These are phyloP conservation scores for Maudiozyma humilis DNA, from an alignment of 1,139 yeast genomes.

Conservation along the genomic window DNA sequence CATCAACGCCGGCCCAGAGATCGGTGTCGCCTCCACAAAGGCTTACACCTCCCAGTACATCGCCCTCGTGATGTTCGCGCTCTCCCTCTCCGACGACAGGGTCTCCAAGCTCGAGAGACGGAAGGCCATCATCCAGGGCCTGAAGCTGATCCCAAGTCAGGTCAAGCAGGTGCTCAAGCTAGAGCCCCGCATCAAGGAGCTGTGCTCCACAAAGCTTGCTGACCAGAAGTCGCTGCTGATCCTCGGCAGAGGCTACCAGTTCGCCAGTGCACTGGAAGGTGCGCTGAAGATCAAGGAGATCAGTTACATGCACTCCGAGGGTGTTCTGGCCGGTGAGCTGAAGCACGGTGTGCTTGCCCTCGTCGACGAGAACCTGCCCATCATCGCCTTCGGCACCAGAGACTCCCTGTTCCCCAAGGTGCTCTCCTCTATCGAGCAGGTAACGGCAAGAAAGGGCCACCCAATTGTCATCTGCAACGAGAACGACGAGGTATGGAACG, in stretches of 20 bases:
- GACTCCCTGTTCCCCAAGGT: conserved; percentile 96
- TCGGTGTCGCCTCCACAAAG: conserved; percentile 99
- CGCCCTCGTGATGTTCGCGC: conserved; percentile 94
- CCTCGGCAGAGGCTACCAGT: conserved; percentile 96
- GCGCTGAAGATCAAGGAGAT: conserved; percentile 97
- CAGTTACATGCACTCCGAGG: conserved; percentile 98
- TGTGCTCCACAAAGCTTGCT: conserved; percentile 66
- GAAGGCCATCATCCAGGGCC: conserved; percentile 76
- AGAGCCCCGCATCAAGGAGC: conserved; percentile 63
- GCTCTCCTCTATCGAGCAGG: conserved; percentile 93
- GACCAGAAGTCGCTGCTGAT: conserved; percentile 80
- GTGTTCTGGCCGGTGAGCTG: conserved; percentile 97
- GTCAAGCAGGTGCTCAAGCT: conserved; percentile 68
- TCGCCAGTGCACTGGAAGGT: conserved; percentile 96
- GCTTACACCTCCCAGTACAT: conserved; percentile 98
- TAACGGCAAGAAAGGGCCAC: conserved; percentile 92
- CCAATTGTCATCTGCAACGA: conserved; percentile 91
- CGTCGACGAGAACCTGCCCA: conserved; percentile 89
- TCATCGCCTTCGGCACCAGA: conserved; percentile 93
- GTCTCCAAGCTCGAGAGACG: conserved; percentile 71
- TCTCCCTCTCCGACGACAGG: conserved; percentile 86
- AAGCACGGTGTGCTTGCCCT: conserved; percentile 97
- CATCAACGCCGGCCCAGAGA: conserved; percentile 98
- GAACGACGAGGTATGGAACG: conserved; percentile 60
- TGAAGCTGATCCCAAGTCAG: conserved; percentile 77